phyloP scores from a whole-genome alignment of 164 flowering plant species.

The Liquidambar formosana region DNA sequence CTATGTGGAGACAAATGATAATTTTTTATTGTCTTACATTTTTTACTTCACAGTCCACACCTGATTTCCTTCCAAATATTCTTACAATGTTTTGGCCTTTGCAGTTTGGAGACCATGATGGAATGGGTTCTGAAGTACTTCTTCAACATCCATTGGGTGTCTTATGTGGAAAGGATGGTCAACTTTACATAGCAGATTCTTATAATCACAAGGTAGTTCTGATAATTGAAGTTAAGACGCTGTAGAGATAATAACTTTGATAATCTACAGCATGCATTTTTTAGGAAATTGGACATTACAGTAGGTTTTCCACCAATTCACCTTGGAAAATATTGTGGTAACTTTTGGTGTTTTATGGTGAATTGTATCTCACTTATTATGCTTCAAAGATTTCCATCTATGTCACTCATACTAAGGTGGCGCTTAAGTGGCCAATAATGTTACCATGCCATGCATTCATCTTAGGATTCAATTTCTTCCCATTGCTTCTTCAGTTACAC shows the following conservation, averaged over 20 bases:
- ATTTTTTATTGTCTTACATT: neutral
- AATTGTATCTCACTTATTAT: neutral
- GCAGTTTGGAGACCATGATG: conserved; percentile 97
- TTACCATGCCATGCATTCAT: too few species aligned
- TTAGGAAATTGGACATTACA: neutral
- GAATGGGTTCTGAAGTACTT: conserved; percentile 88
- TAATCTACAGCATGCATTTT: neutral
- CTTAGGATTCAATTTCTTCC: too few species aligned
- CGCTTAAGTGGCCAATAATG: too few species aligned
- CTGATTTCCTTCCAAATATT: neutral
- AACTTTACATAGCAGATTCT: conserved; percentile 80
- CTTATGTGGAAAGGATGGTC: conserved; percentile 66
- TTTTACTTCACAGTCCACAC: neutral
- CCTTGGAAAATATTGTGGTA: neutral
- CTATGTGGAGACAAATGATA: neutral
- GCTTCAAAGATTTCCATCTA: neutral
- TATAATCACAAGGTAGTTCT: conserved; percentile 85
- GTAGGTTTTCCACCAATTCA: neutral
- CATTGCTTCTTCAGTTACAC: too few species aligned
- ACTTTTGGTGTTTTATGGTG: neutral
- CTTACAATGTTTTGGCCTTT: conserved; percentile 1
- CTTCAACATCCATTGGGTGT: conserved; percentile 96
- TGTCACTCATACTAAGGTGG: neutral
- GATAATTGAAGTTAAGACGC: neutral
- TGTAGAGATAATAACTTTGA: neutral